Evolutionary conservation across 352 stramenopile species (phyloP), one percentile per base, ranked within the genome.

Genomic region (Phytophthora litchii): DNA sequence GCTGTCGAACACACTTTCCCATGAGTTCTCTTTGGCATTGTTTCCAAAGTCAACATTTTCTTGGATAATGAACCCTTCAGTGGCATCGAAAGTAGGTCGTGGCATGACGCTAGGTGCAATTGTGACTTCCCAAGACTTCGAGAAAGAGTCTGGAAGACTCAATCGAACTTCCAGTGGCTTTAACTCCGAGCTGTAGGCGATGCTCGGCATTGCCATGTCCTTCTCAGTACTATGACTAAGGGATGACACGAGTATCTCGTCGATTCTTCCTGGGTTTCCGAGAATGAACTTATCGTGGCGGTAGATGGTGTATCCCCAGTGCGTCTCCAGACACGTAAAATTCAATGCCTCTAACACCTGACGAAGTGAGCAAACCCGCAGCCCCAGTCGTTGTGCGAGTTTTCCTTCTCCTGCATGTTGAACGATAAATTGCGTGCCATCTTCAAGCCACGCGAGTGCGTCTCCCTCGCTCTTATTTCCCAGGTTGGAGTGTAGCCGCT

Each of bases 151-250:
- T 10, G 59, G 52, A 14, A 81, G 65, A 56, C 64, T 83, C 11
- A 89, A 13, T 3, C 74, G 74, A 20, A 89, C 64, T 49, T 89
- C 80, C 13, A 89, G 49, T 10, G 80, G 80, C 13, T 77, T 78
- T 10, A 89, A 54, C 9, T 59, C 55, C 9, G 74, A 46, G 52
- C 43, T 76, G 48, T 78, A 83, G 2, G 67, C 60, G 20, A 80
- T 48, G 21, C 41, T 64, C 4, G 74, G 70, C 74, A 76, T 74
- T 4, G 19, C 19, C 34, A 72, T 32, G 32, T 57, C 45, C 14
- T 32, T 48, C 16, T 57, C 59, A 21, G 13, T 40, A 17, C 41
- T 44, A 11, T 34, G 19, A 14, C 37, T 38, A 25, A 14, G 19
- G 7, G 41, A 12, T 5, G 27, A 19, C 1, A 6, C 16, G 10